phyloP scores from a whole-genome alignment of 2,329 filamentous ascomycete genomes.

The Helotiales sp. region DNA sequence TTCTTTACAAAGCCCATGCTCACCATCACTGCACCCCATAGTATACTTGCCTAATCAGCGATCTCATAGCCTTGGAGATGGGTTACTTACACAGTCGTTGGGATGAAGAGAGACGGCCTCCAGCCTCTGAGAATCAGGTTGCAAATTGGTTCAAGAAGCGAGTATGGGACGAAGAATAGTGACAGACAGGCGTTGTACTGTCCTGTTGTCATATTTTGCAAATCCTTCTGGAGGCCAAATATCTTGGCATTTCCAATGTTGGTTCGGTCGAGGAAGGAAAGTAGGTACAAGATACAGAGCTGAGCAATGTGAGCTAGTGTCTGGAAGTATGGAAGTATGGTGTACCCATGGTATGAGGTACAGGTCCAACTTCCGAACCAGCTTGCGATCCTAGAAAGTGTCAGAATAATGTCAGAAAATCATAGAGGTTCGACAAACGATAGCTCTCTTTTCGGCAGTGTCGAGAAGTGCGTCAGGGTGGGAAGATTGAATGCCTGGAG shows the following conservation, averaged over 20 bases:
- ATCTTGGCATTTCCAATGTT: constrained; percentile 75
- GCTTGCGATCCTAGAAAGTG: too few species aligned
- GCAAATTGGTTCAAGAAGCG: constrained; percentile 68
- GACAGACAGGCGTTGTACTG: constrained; percentile 73
- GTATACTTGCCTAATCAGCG: constrained; percentile 26
- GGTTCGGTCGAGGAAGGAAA: constrained; percentile 68
- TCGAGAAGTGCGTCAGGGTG: too few species aligned
- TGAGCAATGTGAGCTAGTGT: neutral
- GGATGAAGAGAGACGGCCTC: constrained; percentile 72
- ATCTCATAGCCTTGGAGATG: neutral
- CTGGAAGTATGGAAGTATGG: constrained; percentile 48
- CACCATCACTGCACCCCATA: constrained; percentile 42
- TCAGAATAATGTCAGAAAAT: too few species aligned
- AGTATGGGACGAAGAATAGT: constrained; percentile 79
- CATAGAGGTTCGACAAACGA: too few species aligned
- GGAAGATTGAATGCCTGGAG: too few species aligned
- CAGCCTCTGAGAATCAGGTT: constrained; percentile 69
- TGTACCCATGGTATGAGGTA: constrained; percentile 43
- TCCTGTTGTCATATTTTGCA: constrained; percentile 34
- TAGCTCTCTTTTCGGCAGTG: too few species aligned
- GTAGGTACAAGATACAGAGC: constrained; percentile 67
- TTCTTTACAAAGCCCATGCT: constrained; percentile 40
- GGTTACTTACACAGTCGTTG: constrained; percentile 66
- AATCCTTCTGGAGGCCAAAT: constrained; percentile 50
- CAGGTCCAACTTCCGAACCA: constrained; percentile 21